Percentiles rank a stretch among this genome's conserved stretches.
Conservation (phyloP, 2,329 filamentous ascomycete species). For the Diplodia corticola region DNA sequence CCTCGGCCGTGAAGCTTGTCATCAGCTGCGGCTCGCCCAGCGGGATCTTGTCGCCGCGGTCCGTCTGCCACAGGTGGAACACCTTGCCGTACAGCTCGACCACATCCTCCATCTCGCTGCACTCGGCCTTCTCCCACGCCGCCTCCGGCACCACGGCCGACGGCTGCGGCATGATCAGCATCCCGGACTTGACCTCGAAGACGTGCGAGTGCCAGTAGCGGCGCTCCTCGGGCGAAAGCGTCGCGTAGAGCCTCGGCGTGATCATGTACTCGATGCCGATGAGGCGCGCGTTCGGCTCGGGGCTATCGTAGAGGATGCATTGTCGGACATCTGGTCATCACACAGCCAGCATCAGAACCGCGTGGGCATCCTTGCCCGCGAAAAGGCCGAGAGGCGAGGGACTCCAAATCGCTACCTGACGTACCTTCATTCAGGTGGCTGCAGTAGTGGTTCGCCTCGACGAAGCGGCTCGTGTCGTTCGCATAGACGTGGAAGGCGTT, state of each 20-base stretch:
- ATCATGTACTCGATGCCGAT: constrained; percentile 84
- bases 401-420: neutral
- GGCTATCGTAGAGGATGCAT: constrained; percentile 80
- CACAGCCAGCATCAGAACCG: neutral
- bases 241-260: constrained; percentile 65
- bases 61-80: constrained; percentile 85
- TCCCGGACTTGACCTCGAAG: constrained; percentile 75
- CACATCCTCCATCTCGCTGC: constrained; percentile 75
- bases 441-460: constrained; percentile 86
- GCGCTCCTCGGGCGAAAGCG: constrained; percentile 66
- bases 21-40: constrained; percentile 64
- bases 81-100: constrained; percentile 77
- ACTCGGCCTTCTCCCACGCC: constrained; percentile 75
- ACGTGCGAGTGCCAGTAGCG: constrained; percentile 77
- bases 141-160: constrained; percentile 52
- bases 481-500: constrained; percentile 87
- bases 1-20: constrained; percentile 58
- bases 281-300: constrained; percentile 65
- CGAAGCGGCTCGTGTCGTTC: constrained; percentile 65
- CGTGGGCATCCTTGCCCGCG: neutral
- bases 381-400: neutral
- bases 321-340: constrained; percentile 66
- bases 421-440: constrained; percentile 67
- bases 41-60: constrained; percentile 66
- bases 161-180: constrained; percentile 74